Evolutionary conservation across 2,329 filamentous ascomycete species (phyloP).

Genomic region (Emmonsiellopsis sp.): DNA sequence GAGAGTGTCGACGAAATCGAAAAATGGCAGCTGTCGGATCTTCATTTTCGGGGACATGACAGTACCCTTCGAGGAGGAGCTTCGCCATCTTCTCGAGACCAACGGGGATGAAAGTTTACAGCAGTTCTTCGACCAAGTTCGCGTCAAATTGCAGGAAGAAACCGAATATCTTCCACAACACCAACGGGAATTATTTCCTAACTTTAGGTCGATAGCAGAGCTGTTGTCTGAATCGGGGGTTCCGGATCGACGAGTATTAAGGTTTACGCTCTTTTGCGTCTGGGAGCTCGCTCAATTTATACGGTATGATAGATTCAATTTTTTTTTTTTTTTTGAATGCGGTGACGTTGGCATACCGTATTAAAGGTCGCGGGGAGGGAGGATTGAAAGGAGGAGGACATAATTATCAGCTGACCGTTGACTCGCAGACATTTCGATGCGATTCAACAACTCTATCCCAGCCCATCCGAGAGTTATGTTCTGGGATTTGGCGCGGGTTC

Average conservation of each 20-base stretch:
- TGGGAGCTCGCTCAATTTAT: constrained; percentile 10
- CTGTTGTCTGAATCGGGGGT: not conserved
- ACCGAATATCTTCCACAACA: not conserved
- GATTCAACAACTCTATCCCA: constrained; percentile 5
- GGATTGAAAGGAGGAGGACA: not conserved
- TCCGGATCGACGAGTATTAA: constrained; percentile 3
- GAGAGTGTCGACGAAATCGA: not conserved
- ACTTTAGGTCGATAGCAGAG: constrained; percentile 5
- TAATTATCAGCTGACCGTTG: not conserved
- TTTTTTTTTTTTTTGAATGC: too few relatives aligned
- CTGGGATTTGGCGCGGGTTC: constrained; percentile 13
- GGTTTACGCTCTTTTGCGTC: constrained; percentile 7
- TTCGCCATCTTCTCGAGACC: constrained; percentile 3
- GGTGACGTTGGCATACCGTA: too few relatives aligned
- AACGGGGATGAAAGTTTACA: not conserved
- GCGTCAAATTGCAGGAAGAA: not conserved
- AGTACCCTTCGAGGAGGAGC: constrained; percentile 1
- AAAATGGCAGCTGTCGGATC: not conserved
- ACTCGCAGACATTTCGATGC: constrained; percentile 5
- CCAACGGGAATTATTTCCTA: constrained; percentile 4
- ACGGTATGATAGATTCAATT: not conserved
- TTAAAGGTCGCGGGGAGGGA: too few relatives aligned
- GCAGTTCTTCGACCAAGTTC: constrained; percentile 4
- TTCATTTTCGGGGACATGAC: constrained; percentile 2
- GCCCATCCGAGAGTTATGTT: constrained; percentile 2